Evolutionary conservation across 1,284 basidiomycete genomes (phyloP).

Genomic region (Phenoliferia sp.): DNA sequence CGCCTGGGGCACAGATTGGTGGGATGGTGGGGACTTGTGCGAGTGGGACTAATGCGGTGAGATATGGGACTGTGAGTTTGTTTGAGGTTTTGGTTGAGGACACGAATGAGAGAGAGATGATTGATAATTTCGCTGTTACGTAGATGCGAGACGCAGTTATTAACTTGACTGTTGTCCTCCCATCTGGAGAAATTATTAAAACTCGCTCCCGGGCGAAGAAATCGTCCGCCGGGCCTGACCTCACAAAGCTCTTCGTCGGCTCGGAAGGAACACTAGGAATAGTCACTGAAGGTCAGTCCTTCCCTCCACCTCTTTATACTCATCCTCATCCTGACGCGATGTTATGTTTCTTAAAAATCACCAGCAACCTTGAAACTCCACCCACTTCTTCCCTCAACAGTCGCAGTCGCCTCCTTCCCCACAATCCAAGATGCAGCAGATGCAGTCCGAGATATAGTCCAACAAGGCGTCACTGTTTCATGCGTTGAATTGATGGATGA

Average conservation of each 20-base stretch:
- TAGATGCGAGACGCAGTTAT: too few species aligned
- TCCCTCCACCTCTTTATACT: neutral
- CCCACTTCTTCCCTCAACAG: slow-evolving; percentile 64
- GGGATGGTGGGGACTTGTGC: slow-evolving; percentile 64
- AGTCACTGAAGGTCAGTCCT: slow-evolving; percentile 68
- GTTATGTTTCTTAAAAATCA: slow-evolving; percentile 46
- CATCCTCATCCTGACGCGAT: slow-evolving; percentile 1
- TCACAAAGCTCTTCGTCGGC: slow-evolving; percentile 87
- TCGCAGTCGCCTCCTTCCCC: slow-evolving; percentile 51
- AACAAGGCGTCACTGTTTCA: slow-evolving; percentile 43
- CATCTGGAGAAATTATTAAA: slow-evolving; percentile 88
- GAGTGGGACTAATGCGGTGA: slow-evolving; percentile 69
- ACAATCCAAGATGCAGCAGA: slow-evolving; percentile 55
- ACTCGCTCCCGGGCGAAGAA: slow-evolving; percentile 76
- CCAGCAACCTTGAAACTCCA: slow-evolving; percentile 70
- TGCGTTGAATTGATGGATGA: slow-evolving; percentile 75
- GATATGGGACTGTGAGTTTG: slow-evolving; percentile 70
- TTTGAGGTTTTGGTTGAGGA: too few species aligned
- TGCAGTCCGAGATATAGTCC: slow-evolving; percentile 61
- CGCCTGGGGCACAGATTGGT: slow-evolving; percentile 4
- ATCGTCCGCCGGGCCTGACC: slow-evolving; percentile 85
- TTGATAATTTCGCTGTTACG: too few species aligned
- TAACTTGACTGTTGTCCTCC: slow-evolving; percentile 74
- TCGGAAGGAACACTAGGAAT: slow-evolving; percentile 92
- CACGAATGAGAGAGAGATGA: too few species aligned